Evolutionary conservation across 2,329 filamentous ascomycete species (phyloP).

Genomic region (Cladophialophora bantiana): DNA sequence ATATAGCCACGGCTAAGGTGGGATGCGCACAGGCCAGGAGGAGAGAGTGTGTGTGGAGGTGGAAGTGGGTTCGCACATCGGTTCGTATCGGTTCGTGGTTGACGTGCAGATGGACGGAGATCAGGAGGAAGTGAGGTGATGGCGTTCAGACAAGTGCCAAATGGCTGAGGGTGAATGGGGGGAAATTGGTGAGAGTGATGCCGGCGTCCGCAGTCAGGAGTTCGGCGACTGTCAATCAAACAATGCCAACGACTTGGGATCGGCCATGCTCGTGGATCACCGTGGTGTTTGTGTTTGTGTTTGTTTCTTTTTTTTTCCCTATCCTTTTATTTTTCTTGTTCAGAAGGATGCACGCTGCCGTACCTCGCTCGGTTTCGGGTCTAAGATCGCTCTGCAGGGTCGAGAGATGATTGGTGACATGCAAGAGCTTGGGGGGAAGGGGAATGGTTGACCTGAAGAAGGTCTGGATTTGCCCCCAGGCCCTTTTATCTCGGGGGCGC

Average conservation of each 20-base stretch:
- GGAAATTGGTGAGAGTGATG: conserved; percentile 1
- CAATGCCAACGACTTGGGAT: conserved; percentile 21
- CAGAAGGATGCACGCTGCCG: not conserved
- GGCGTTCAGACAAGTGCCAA: not conserved
- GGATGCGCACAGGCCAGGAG: not conserved
- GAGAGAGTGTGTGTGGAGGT: conserved; percentile 1
- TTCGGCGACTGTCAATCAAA: conserved; percentile 28
- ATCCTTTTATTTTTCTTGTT: not conserved
- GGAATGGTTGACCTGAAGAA: not conserved
- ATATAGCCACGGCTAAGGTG: conserved; percentile 5
- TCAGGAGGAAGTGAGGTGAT: not conserved
- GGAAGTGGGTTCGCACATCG: conserved; percentile 9
- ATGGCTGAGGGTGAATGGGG: not conserved
- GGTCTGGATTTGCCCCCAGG: not conserved
- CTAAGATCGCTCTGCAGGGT: not conserved
- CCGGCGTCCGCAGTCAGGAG: conserved; percentile 29
- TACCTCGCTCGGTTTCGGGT: conserved; percentile 1
- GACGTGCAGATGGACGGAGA: conserved; percentile 13
- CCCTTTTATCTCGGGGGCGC: not conserved
- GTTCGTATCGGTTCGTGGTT: conserved; percentile 18
- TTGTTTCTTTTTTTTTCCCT: not conserved
- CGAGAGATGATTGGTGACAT: conserved; percentile 11
- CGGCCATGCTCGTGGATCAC: conserved; percentile 22
- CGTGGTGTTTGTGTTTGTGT: not conserved
- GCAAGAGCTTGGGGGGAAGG: not conserved